Percentiles rank a stretch among this genome's conserved stretches.
These are phyloP conservation scores for Pestalotiopsis fici DNA, from an alignment of 2,329 filamentous ascomycete genomes.

Conservation along the genomic window DNA sequence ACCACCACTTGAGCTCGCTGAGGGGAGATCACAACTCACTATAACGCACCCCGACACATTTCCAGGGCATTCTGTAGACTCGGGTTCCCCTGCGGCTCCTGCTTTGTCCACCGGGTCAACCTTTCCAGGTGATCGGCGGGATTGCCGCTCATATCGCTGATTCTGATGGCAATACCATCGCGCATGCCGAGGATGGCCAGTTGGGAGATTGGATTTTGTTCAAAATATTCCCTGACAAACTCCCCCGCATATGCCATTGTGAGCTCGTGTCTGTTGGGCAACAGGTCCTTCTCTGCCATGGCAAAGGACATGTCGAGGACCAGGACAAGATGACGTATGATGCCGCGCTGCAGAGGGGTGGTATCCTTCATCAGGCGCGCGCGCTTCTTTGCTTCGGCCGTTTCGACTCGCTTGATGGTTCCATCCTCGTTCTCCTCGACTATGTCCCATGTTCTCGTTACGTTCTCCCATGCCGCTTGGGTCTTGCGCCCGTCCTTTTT, in stretches of 20 bases:
- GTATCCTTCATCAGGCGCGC: constrained; percentile 84
- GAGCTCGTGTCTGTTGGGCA: constrained; percentile 83
- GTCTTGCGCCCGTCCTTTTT: constrained; percentile 29
- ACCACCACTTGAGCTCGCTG: not conserved
- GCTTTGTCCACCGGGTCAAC: constrained; percentile 65
- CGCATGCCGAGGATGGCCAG: constrained; percentile 91
- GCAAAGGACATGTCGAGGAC: constrained; percentile 90
- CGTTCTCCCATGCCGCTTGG: constrained; percentile 66
- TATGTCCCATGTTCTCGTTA: constrained; percentile 70
- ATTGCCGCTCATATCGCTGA: constrained; percentile 91
- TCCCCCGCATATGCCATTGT: constrained; percentile 80
- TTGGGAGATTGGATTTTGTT: constrained; percentile 98
- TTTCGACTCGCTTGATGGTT: constrained; percentile 64
- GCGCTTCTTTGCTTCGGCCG: constrained; percentile 79
- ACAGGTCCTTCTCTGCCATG: constrained; percentile 93
- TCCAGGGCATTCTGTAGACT: constrained; percentile 94
- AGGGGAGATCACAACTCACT: constrained; percentile 48
- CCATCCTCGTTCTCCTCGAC: constrained; percentile 80
- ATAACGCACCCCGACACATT: constrained; percentile 90
- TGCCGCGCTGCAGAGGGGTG: constrained; percentile 91
- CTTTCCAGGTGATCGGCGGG: constrained; percentile 83
- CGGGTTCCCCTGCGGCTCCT: constrained; percentile 73
- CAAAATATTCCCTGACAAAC: constrained; percentile 93
- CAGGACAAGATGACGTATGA: constrained; percentile 93
- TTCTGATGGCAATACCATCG: constrained; percentile 81